These are phyloP conservation scores for Lepidium africanum DNA, from an alignment of 345 rosid genomes.

Conservation along the genomic window DNA sequence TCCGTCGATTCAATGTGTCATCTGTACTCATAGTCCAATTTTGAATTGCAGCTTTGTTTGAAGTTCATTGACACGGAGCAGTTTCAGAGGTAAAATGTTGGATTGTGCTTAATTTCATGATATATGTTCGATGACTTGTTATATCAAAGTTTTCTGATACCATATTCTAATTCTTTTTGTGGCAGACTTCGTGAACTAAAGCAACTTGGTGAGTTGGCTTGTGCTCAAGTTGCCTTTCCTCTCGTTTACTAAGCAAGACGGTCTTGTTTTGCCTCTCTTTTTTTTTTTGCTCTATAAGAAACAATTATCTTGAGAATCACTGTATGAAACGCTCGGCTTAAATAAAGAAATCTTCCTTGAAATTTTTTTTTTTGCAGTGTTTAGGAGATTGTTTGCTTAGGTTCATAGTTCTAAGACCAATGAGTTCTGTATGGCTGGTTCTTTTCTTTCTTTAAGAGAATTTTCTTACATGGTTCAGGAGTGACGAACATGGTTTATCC, in stretches of 20 bases:
- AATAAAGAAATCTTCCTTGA: background rate
- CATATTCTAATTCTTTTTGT: background rate
- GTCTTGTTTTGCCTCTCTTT: background rate
- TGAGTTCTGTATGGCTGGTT: background rate
- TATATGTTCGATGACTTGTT: background rate
- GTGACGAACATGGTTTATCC: constrained; percentile 74
- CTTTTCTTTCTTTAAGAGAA: background rate
- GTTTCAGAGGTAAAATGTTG: constrained; percentile 64
- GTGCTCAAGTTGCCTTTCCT: background rate
- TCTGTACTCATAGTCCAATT: background rate
- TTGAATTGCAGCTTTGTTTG: constrained; percentile 54
- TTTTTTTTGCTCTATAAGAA: background rate
- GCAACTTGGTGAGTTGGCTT: constrained; percentile 71
- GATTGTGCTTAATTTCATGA: background rate
- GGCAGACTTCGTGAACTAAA: constrained; percentile 89
- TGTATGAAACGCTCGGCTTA: background rate
- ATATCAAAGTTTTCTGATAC: background rate
- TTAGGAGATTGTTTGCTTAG: background rate
- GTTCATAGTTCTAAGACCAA: background rate
- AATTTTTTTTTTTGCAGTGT: background rate
- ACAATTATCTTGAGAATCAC: background rate
- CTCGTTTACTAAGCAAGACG: background rate
- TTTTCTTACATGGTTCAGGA: constrained; percentile 41
- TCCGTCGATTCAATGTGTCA: background rate
- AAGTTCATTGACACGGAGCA: constrained; percentile 88